A percentile compares a stretch with the other conserved stretches of the same genome.
Evolutionary conservation across 495 filamentous ascomycete genomes (phyloP).

Genomic region (Aspergillus conjunctus): DNA sequence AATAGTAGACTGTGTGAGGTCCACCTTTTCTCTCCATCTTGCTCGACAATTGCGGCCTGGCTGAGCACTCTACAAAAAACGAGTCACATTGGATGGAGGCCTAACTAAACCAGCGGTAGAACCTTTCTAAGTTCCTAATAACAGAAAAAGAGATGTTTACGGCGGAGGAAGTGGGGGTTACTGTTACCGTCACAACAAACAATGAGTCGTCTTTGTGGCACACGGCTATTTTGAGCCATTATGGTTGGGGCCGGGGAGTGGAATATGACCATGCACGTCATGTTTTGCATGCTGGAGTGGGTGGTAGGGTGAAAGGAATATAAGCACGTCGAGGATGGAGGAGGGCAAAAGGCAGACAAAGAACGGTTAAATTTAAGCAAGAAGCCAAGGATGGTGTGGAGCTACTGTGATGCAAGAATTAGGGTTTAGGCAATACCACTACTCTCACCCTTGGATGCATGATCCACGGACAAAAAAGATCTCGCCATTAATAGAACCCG

Average conservation of each 20-base stretch:
- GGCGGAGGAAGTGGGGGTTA: neutral
- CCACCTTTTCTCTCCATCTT: constrained; percentile 26
- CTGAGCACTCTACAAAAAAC: constrained; percentile 43
- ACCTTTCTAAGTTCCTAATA: constrained; percentile 46
- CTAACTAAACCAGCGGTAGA: constrained; percentile 30
- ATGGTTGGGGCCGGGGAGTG: too few relatives aligned
- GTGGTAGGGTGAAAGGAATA: too few relatives aligned
- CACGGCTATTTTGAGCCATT: neutral
- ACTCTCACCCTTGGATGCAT: neutral
- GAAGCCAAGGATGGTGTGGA: too few relatives aligned
- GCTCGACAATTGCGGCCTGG: constrained; percentile 22
- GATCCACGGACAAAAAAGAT: neutral
- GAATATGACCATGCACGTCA: too few relatives aligned
- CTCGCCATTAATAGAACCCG: neutral
- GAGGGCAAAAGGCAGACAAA: too few relatives aligned
- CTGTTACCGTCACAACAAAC: constrained; percentile 45
- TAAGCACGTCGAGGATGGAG: too few relatives aligned
- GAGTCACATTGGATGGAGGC: constrained; percentile 49
- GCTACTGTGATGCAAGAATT: neutral
- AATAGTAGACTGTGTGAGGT: constrained; percentile 56
- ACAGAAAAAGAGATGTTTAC: neutral
- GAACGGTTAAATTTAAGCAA: too few relatives aligned
- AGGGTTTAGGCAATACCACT: neutral
- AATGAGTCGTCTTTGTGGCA: constrained; percentile 36
- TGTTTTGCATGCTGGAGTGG: too few relatives aligned